A percentile compares a stretch with the other conserved stretches of the same genome.
Evolutionary conservation across 495 filamentous ascomycete species (phyloP).

Genomic region (Talaromyces thailandensis): DNA sequence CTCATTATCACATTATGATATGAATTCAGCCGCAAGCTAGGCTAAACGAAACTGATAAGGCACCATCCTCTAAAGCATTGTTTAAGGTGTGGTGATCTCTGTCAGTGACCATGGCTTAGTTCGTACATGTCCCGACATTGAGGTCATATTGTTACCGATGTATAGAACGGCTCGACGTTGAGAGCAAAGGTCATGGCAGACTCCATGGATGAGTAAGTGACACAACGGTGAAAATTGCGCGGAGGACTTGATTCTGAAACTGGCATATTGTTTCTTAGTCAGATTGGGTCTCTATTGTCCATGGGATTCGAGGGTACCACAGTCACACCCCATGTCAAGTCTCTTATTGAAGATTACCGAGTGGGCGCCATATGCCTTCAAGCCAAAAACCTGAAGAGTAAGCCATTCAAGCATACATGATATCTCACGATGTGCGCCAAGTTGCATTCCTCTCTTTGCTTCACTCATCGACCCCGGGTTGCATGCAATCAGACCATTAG

Average conservation of each 20-base stretch:
- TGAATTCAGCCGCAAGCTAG: neutral
- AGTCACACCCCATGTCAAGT: slow-evolving; percentile 3
- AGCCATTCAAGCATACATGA: neutral
- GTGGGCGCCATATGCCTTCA: slow-evolving; percentile 1
- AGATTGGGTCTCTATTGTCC: slow-evolving; percentile 1
- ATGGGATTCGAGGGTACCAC: slow-evolving; percentile 7
- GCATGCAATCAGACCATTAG: neutral
- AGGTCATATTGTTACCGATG: neutral
- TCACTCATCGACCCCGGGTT: neutral
- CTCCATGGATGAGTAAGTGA: neutral
- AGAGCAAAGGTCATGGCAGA: neutral
- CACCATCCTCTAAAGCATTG: neutral
- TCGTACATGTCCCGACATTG: neutral
- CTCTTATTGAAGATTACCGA: neutral
- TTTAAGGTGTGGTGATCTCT: neutral
- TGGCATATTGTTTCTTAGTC: neutral
- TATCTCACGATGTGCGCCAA: neutral
- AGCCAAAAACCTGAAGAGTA: slow-evolving; percentile 1
- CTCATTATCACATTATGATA: neutral
- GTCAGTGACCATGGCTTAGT: neutral
- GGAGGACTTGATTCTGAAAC: neutral
- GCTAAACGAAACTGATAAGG: neutral
- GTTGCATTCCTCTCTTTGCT: neutral
- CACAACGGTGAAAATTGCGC: neutral
- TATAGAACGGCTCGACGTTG: neutral